Conservation (phyloP, 2,329 filamentous ascomycete genomes). For the Ophiocordyceps camponoti-rufipedis region DNA sequence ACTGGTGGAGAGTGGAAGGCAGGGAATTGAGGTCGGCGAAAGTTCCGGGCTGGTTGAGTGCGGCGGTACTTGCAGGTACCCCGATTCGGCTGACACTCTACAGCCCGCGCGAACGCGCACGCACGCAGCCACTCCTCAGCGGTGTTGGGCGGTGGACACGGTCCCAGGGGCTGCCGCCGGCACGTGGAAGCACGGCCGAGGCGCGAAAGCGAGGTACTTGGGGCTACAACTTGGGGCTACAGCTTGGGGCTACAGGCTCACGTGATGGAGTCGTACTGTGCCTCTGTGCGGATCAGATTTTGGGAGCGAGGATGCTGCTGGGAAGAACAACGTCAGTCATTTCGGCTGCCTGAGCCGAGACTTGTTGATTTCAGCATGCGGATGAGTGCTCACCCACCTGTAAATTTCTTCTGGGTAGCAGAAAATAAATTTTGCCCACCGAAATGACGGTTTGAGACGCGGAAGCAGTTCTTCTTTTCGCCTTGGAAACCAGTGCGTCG, state of each 20-base stretch:
- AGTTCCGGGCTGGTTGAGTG: conserved; percentile 4
- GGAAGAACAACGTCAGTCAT: too few species aligned
- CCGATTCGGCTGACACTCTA: not conserved
- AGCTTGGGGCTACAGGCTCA: not conserved
- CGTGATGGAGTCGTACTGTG: not conserved
- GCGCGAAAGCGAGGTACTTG: not conserved
- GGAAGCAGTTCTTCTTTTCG: too few species aligned
- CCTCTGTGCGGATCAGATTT: not conserved
- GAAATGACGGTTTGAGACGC: too few species aligned
- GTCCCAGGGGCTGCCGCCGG: not conserved
- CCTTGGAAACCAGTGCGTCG: too few species aligned
- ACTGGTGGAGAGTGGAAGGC: conserved; percentile 15
- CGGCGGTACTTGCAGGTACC: not conserved
- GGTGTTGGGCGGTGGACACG: not conserved
- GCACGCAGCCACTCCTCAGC: not conserved
- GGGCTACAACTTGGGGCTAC: not conserved
- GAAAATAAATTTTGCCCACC: too few species aligned
- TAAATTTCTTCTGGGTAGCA: too few species aligned
- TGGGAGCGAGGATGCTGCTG: not conserved
- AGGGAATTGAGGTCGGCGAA: conserved; percentile 14
- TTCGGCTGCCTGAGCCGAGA: too few species aligned
- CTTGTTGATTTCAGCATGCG: too few species aligned
- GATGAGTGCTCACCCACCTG: too few species aligned
- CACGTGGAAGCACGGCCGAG: not conserved
- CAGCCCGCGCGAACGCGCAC: not conserved